A percentile compares a stretch with the other conserved stretches of the same genome.
Evolutionary conservation across 306 rosid species (phyloP).

Genomic region (Vicia sativa): DNA sequence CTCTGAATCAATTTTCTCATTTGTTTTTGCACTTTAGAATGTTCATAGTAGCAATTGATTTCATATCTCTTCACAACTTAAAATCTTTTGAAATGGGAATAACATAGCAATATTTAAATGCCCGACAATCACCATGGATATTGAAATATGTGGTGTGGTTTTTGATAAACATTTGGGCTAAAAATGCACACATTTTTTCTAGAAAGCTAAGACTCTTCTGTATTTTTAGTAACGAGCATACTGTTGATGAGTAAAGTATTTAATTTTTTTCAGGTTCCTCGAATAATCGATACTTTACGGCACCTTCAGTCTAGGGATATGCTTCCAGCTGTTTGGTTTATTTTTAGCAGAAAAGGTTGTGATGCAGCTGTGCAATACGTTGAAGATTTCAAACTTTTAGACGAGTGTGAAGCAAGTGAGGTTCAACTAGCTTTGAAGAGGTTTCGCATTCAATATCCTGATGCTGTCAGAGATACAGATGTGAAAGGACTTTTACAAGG

Average conservation of each 20-base stretch:
- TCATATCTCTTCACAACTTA: slow-evolving; percentile 24
- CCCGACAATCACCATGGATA: slow-evolving; percentile 27
- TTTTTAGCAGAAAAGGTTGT: slow-evolving; percentile 98
- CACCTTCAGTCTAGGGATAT: slow-evolving; percentile 80
- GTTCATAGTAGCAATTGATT: slow-evolving; percentile 17
- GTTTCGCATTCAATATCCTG: slow-evolving; percentile 85
- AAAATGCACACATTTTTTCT: slow-evolving; percentile 14
- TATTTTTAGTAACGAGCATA: slow-evolving; percentile 25
- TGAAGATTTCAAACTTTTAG: slow-evolving; percentile 77
- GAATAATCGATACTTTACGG: slow-evolving; percentile 77
- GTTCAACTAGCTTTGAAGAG: slow-evolving; percentile 87
- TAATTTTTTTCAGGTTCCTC: slow-evolving; percentile 78
- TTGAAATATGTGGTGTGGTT: slow-evolving; percentile 21
- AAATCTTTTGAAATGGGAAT: slow-evolving; percentile 28
- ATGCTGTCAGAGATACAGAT: slow-evolving; percentile 89
- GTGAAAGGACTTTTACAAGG: slow-evolving; percentile 83
- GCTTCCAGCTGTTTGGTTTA: slow-evolving; percentile 98
- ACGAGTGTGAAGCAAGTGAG: slow-evolving; percentile 82
- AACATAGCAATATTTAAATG: slow-evolving; percentile 5
- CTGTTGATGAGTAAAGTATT: slow-evolving; percentile 32
- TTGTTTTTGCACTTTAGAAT: background rate
- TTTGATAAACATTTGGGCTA: slow-evolving; percentile 17
- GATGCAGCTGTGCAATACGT: slow-evolving; percentile 90
- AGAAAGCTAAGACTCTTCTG: slow-evolving; percentile 12
- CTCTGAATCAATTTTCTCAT: slow-evolving; percentile 40